Base-by-base conservation (phyloP, 768 basidiomycete species). In the Pilatotrama ljubarskyi region DNA sequence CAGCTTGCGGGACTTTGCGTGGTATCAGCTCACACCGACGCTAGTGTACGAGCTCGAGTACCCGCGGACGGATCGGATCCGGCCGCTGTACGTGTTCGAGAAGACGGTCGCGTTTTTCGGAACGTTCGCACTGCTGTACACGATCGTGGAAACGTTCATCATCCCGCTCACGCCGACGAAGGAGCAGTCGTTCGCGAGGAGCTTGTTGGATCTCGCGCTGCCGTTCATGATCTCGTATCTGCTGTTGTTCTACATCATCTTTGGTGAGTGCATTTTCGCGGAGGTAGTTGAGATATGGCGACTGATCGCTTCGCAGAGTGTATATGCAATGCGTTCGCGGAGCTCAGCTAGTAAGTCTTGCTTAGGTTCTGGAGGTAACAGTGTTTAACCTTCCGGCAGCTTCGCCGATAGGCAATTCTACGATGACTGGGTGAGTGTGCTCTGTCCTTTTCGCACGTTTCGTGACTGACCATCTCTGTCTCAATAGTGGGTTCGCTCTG, bases 361-460 rank as follows among this genome's bases (percentile, higher is more conserved):
- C 36, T 25, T n/a, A 15, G 15, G 25, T n/a, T 56, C 3, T 17
- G 11, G 41, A 17, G 25, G 6, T 1, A 5, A 20, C 57, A 66
- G 24, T 50, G 41, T 17, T 26, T 10, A 14, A 50, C 24, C 13
- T 14, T 17, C n/a, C 38, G 58, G 42, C 63, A 93, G 92, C 71
- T 99, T 99, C 69, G 93, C 93, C n/a, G 96, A 99, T 71, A 82
- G 96, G 46, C 90, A 93, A 65, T 99, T 98, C 73, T 99, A 98
- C 70, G 92, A 95, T 74, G 96, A 97, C 72, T 98, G 95, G 93
- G 88, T 89, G 72, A 25, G 76, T 69, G n/a, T n/a, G n/a, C n/a
- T 36, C 37, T 4, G 14, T 42, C 26, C 26, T 38, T 41, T 40
- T 10, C 13, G 0, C 14, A 5, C 5, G 9, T 17, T n/a, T 26